These are phyloP conservation scores for Metschnikowia similis DNA, from an alignment of 805 yeast species.

Conservation along the genomic window DNA sequence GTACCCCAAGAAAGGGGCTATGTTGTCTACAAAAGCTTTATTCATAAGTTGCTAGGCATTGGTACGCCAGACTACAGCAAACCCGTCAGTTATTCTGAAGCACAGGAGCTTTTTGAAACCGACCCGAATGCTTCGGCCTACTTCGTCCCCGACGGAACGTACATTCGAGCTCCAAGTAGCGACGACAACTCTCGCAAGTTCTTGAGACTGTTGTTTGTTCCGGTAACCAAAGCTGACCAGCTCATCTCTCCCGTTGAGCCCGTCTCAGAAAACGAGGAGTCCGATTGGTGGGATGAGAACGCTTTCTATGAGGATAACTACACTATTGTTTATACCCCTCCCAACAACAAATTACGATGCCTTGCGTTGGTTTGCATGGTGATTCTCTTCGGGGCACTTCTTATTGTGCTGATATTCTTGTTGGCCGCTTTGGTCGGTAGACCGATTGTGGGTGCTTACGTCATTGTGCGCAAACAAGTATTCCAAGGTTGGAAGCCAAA, in stretches of 20 bases:
- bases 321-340: constrained; percentile 83
- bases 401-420: constrained; percentile 21
- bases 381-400: constrained; percentile 43
- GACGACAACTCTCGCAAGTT: constrained; percentile 69
- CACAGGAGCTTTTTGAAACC: constrained; percentile 39
- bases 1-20: constrained; percentile 67
- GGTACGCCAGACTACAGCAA: constrained; percentile 50
- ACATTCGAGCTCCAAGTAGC: constrained; percentile 80
- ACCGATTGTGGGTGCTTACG: constrained; percentile 7
- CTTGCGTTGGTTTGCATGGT: constrained; percentile 41
- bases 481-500: not conserved
- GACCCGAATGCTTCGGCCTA: constrained; percentile 45
- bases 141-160: constrained; percentile 76
- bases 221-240: constrained; percentile 77
- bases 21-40: constrained; percentile 49
- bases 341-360: constrained; percentile 61
- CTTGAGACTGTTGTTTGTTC: constrained; percentile 65
- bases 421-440: constrained; percentile 27
- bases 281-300: constrained; percentile 39
- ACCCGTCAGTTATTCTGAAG: constrained; percentile 52
- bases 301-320: constrained; percentile 43
- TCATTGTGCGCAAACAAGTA: not conserved
- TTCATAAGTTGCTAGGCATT: constrained; percentile 40
- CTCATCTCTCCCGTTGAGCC: constrained; percentile 34
- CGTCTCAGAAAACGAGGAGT: constrained; percentile 19